Base-by-base conservation (phyloP, 208 protist genomes). In the Acanthamoeba healyi region DNA sequence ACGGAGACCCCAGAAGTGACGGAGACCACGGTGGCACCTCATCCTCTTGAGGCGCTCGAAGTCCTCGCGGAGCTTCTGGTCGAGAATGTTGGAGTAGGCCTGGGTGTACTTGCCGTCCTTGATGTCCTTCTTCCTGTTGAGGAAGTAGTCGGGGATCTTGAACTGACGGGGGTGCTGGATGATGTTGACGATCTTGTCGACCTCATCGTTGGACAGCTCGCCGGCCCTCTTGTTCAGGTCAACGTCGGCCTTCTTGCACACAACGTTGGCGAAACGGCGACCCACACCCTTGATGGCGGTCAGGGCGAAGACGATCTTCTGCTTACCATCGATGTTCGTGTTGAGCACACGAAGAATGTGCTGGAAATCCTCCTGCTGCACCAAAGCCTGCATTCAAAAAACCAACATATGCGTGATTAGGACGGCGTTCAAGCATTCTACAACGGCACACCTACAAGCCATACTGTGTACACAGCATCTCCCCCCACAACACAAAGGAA, bases 291-390 rank as follows among this genome's bases (percentile, higher is more conserved):
- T 99, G 97, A 99, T 99, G 96, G 98, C 97, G 95, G 98, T 99
- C 74, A 99, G 97, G 93, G 99, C 99, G 95, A 99, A 99, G 88
- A 98, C 96, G 46, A 99, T 97, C 98, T 99, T 99, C 95, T 98
- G 97, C 95, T 98, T 99, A 94, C 98, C 99, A 94, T 99, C 99
- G 95, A 99, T 97, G 98, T 99, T 99, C 93, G 99, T 99, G 98
- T 99, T 99, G 95, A 99, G 98, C 63, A 99, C 97, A 99, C 99
- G 99, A 95, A 99, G 98, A 95, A 99, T 99, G 97, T 99, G 99
- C 97, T 99, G 98, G 97, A 99, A 99, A 93, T 99, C 96, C 38
- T 98, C 97, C 36, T 95, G 93, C 54, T 97, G 92, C 70, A 98
- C 82, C 32, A 97, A 94, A 81, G 67, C 44, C 89, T 82, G 89